Base-by-base conservation (phyloP, 2,329 filamentous ascomycete species). In the Lachnellula hyalina region DNA sequence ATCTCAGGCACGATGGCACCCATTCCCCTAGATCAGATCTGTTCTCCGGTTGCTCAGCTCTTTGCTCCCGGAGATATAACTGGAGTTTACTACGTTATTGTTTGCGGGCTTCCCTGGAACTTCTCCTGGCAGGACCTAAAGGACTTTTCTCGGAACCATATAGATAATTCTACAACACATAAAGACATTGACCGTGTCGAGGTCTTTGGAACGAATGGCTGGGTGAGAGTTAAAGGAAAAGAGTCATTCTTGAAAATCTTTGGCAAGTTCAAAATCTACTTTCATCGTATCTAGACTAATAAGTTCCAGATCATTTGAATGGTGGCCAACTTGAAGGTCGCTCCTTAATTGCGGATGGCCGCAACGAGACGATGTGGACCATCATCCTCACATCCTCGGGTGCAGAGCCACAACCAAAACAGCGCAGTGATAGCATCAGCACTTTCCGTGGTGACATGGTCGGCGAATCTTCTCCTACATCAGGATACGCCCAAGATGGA, bases 121-220 rank as follows among this genome's bases (percentile, higher is more conserved):
- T 50, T 47, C 17, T 56, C 63, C 23, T 65, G 63, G 64, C 63
- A 66, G 47, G 58, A 47, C 5, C 21, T 67, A 14, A 66, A 67
- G 36, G 64, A 66, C 42, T 63, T 63, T 45, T 52, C 62, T 9
- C 48, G 61, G 34, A 58, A 61, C 46, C 47, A 44, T 40, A 51
- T 60, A 15, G 17, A 38, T 25, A 49, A 61, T 53, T 61, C 59
- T 4, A 52, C 5, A 4, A 9, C 53, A 5, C 53, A 38, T 14
- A 51, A 63, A 41, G 53, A 60, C n/a, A 53, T 67, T 5, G 60
- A 65, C 36, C 60, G 65, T 54, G 63, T 58, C 0, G 32, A 59
- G 46, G 57, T 67, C 7, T 65, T 60, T 46, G 51, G 56, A 2
- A 61, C 58, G 9, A 51, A 61, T 52, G 63, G 63, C 1, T 66